Evolutionary conservation across 345 rosid genomes (phyloP), one percentile per base, ranked within the genome.

Genomic region (Gossypium bickii): DNA sequence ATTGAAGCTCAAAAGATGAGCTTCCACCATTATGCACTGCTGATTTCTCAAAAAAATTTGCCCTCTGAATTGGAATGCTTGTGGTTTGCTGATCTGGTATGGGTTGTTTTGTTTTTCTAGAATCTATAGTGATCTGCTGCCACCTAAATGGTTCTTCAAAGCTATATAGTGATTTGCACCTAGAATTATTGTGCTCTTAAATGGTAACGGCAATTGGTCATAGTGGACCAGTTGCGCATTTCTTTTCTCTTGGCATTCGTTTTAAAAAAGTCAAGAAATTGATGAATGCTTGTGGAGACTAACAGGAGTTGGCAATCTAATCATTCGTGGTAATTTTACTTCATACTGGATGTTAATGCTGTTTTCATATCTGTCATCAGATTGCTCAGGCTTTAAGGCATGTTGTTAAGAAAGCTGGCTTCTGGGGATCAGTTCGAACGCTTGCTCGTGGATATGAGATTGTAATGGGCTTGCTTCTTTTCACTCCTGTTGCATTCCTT

Each of bases 371-470:
- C 16, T 59, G 10, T 63, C 72, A 58, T 55, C 82, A 94, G 98
- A 89, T 96, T 75, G 99, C 98, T 25, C 99, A 96, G 79, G 99
- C 99, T 24, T 87, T 94, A 80, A 96, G 86, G 80, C 97, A 95
- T 17, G 52, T 89, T 27, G 88, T 93, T 29, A 88, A 81, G 3
- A 76, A 73, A 76, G 91, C 91, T 64, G 97, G 98, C 24, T 87
- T 96, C 60, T 96, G 98, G 99, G 97, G 93, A 74, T 96, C 98
- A 9, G 82, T 93, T 64, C 86, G 79, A 71, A 96, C 97, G 4
- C 89, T 96, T 1, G 99, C 99, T 51, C 97, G 99, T 52, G 98
- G 98, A 9, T 96, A 89, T 29, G 99, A 96, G 86, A 82, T 96
- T 47, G 82, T 93, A 8, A 96, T 96, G 94, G 98, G 99, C 9